These are phyloP conservation scores for Aspergillus flavus DNA, from an alignment of 2,329 filamentous ascomycete species.

Conservation along the genomic window DNA sequence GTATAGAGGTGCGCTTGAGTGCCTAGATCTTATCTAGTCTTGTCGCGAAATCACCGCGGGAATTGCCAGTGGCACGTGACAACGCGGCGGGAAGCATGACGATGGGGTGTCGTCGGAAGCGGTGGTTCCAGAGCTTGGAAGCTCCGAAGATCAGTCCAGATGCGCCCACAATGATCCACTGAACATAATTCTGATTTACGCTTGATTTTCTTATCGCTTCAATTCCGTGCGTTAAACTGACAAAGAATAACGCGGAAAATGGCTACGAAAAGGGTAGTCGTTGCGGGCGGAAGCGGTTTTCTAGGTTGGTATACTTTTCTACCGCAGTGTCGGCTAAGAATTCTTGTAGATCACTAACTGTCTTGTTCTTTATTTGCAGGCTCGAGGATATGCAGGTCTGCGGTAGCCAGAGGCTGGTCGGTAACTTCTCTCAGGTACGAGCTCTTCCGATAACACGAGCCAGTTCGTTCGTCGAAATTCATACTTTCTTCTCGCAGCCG, in stretches of 20 bases:
- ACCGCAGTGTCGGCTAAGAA: background rate
- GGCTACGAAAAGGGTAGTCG: conserved; percentile 76
- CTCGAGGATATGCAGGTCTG: conserved; percentile 85
- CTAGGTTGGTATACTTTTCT: conserved; percentile 58
- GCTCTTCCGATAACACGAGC: background rate
- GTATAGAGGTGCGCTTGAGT: background rate
- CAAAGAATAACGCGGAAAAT: conserved; percentile 39
- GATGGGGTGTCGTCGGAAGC: conserved; percentile 22
- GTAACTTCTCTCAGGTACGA: conserved; percentile 86
- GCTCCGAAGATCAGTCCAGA: conserved; percentile 2
- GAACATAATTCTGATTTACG: conserved; percentile 1
- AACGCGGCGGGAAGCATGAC: conserved; percentile 22
- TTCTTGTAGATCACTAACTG: background rate
- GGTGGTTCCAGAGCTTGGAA: conserved; percentile 9
- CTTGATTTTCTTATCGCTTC: background rate
- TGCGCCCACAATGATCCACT: conserved; percentile 16
- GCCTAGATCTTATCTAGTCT: background rate
- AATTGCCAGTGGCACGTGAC: conserved; percentile 28
- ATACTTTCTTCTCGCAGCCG: conserved; percentile 59
- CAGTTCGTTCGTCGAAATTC: conserved; percentile 1
- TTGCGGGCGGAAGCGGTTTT: conserved; percentile 93
- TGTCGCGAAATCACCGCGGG: conserved; percentile 7
- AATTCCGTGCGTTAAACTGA: background rate
- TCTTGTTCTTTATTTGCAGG: conserved; percentile 43
- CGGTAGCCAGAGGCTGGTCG: conserved; percentile 82